These are phyloP conservation scores for Phytopythium cucurbitacearum DNA, from an alignment of 352 stramenopile species.

Conservation along the genomic window DNA sequence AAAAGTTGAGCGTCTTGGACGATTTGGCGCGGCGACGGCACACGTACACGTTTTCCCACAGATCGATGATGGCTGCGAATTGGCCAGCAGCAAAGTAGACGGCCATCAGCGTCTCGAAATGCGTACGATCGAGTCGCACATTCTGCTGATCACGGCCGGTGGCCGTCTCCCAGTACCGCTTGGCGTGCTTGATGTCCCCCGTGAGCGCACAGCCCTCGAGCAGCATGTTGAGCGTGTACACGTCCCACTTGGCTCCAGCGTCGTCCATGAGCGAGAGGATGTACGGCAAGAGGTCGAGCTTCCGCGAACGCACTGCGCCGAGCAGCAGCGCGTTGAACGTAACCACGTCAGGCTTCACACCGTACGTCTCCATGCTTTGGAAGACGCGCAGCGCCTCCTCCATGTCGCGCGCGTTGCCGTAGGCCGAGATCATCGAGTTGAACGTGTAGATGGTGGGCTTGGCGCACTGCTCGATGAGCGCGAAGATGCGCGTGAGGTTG, in stretches of 20 bases:
- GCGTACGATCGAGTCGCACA: conserved; percentile 52
- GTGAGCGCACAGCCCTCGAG: conserved; percentile 51
- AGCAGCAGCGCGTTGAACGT: conserved; percentile 74
- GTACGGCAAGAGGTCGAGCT: conserved; percentile 38
- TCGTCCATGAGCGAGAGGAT: conserved; percentile 51
- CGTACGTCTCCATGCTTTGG: conserved; percentile 25
- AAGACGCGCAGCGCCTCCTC: conserved; percentile 62
- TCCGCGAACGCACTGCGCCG: conserved; percentile 47
- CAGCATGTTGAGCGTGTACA: conserved; percentile 76
- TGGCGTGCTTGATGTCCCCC: conserved; percentile 36
- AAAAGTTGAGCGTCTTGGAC: conserved; percentile 77
- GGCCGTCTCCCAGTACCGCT: conserved; percentile 54
- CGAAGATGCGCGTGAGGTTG: conserved; percentile 58
- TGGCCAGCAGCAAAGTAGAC: conserved; percentile 62
- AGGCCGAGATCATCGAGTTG: conserved; percentile 85
- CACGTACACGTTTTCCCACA: conserved; percentile 52
- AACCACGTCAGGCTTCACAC: conserved; percentile 43
- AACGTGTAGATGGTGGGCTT: conserved; percentile 68
- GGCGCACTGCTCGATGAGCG: conserved; percentile 50
- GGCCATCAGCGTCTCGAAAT: conserved; percentile 72
- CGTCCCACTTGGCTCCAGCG: conserved; percentile 51
- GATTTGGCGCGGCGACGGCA: conserved; percentile 67
- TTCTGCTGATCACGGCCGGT: conserved; percentile 26
- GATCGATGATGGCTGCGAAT: conserved; percentile 38
- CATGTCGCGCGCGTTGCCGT: conserved; percentile 56